Percentiles rank a stretch among this genome's conserved stretches.
These are phyloP conservation scores for Tuctoria greenei DNA, from an alignment of 176 grass and related monocot species.

Conservation along the genomic window DNA sequence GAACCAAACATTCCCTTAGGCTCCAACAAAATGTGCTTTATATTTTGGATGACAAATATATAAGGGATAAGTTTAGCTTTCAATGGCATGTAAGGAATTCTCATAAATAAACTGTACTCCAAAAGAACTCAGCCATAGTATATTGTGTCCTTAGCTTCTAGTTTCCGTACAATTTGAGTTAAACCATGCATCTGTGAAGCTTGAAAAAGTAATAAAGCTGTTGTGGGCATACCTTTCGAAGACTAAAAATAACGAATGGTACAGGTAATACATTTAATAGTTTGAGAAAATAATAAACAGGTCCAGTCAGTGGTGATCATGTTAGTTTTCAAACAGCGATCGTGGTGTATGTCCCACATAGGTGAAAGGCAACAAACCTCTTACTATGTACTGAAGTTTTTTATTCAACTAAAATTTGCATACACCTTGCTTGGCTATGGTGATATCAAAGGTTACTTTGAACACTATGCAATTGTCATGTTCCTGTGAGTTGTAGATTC, in stretches of 20 bases:
- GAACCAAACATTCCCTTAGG: too few relatives aligned
- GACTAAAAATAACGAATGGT: neutral
- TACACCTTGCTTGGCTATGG: neutral
- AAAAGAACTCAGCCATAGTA: neutral
- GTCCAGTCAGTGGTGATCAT: neutral
- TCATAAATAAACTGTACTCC: neutral
- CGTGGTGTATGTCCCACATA: neutral
- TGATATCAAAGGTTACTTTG: neutral
- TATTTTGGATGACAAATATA: too few relatives aligned
- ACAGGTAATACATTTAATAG: neutral
- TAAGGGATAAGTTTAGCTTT: too few relatives aligned
- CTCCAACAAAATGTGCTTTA: too few relatives aligned
- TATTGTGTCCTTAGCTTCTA: neutral
- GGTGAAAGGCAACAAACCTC: neutral
- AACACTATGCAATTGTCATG: neutral
- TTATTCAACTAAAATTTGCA: neutral
- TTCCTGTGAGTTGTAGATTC: neutral
- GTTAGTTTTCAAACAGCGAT: neutral
- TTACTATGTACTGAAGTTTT: neutral
- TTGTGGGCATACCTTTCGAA: neutral
- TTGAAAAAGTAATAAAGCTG: neutral
- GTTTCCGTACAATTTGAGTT: neutral
- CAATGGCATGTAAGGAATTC: too few relatives aligned
- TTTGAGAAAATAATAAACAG: neutral
- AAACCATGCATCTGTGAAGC: neutral